Percentiles rank a stretch among this genome's conserved stretches.
Conservation (phyloP, 1,139 yeast species). For the Pichia sp. region DNA sequence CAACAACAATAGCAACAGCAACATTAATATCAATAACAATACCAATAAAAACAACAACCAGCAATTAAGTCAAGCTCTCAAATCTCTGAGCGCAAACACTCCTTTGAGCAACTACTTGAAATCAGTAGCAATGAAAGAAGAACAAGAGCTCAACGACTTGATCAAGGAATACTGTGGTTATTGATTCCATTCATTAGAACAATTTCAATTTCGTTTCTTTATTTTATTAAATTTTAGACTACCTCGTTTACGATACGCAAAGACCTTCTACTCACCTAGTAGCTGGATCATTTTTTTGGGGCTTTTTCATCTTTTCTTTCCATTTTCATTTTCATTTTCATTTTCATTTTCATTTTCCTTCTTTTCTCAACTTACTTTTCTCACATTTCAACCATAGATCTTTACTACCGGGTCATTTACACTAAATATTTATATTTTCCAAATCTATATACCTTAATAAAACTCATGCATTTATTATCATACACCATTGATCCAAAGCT, state of each 20-base stretch:
- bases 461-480: neutral
- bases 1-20: neutral
- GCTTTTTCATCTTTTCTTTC: neutral
- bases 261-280: neutral
- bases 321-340: neutral
- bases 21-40: neutral
- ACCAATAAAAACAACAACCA: neutral
- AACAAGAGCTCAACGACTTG: conserved; percentile 30
- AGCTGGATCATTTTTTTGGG: neutral
- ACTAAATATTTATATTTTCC: neutral
- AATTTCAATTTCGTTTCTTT: neutral
- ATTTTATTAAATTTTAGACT: neutral
- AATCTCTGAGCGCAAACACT: conserved; percentile 15
- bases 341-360: neutral
- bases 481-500: too few species aligned
- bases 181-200: conserved; percentile 2
- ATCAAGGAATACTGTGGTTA: conserved; percentile 32
- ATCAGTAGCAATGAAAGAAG: conserved; percentile 31
- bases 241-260: neutral
- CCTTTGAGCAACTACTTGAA: conserved; percentile 27
- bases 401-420: neutral
- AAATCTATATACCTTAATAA: neutral
- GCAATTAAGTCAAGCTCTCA: conserved; percentile 9
- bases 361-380: too few species aligned
- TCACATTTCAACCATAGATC: neutral